Percentiles rank a stretch among this genome's conserved stretches.
phyloP scores from a whole-genome alignment of 176 grass and related monocot species.

The Avena eriantha region DNA sequence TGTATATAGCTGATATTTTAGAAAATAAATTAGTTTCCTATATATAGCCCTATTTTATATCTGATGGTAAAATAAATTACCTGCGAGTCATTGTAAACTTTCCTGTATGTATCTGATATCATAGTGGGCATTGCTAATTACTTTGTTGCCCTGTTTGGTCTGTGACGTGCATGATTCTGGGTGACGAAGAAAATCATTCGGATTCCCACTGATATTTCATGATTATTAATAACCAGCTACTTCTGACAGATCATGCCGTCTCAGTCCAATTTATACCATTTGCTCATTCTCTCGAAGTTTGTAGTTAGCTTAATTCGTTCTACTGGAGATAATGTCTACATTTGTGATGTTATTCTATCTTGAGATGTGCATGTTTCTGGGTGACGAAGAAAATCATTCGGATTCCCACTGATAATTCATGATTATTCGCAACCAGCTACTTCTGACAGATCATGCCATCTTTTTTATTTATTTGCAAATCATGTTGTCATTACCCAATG shows the following conservation, averaged over 20 bases:
- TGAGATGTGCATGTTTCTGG: conserved; percentile 41
- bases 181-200: conserved; percentile 59
- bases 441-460: conserved; percentile 49
- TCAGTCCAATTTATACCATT: not conserved
- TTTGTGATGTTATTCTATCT: not conserved
- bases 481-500: not conserved
- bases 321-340: not conserved
- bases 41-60: not conserved
- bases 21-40: no score
- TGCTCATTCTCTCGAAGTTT: not conserved
- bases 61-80: not conserved
- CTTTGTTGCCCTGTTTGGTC: not conserved
- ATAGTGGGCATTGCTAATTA: not conserved
- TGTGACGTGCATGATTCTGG: conserved; percentile 27
- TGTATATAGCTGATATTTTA: no score
- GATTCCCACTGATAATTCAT: conserved; percentile 53
- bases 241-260: conserved; percentile 45
- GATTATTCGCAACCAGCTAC: conserved; percentile 59
- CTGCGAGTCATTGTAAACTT: no score
- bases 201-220: conserved; percentile 48
- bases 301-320: not conserved
- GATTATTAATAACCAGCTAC: conserved; percentile 53
- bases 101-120: no score
- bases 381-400: conserved; percentile 62
- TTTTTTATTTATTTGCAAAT: not conserved